Percentiles rank a stretch among this genome's conserved stretches.
Evolutionary conservation across 2,329 filamentous ascomycete species (phyloP).

Genomic region (Aspergillus transmontanensis): DNA sequence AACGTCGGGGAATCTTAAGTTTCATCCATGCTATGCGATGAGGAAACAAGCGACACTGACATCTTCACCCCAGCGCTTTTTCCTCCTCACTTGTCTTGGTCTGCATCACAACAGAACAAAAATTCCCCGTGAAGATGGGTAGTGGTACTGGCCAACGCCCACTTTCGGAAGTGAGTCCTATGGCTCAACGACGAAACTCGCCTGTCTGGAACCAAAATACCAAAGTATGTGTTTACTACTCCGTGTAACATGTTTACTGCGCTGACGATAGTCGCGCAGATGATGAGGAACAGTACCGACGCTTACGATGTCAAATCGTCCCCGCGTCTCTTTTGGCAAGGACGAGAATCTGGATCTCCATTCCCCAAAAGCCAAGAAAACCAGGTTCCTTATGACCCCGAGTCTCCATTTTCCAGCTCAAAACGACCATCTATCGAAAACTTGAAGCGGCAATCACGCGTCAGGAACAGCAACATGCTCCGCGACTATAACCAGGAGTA

Average conservation of each 20-base stretch:
- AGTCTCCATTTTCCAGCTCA: slow-evolving; percentile 69
- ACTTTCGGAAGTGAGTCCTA: slow-evolving; percentile 84
- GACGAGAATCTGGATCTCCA: slow-evolving; percentile 68
- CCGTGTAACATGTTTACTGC: neutral
- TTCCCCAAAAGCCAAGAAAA: slow-evolving; percentile 71
- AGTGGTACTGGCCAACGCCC: slow-evolving; percentile 67
- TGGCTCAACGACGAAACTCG: slow-evolving; percentile 85
- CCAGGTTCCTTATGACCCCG: slow-evolving; percentile 58
- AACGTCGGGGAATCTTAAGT: slow-evolving; percentile 7
- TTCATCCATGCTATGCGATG: slow-evolving; percentile 8
- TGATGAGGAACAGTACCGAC: slow-evolving; percentile 70
- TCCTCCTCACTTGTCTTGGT: slow-evolving; percentile 7
- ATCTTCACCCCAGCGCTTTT: slow-evolving; percentile 12
- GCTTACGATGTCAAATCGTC: slow-evolving; percentile 67
- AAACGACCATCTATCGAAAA: slow-evolving; percentile 93
- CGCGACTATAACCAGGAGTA: slow-evolving; percentile 92
- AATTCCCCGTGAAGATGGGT: slow-evolving; percentile 66
- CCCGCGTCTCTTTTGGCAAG: slow-evolving; percentile 89
- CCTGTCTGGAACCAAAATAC: slow-evolving; percentile 79
- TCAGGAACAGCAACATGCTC: slow-evolving; percentile 98
- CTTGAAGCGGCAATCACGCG: slow-evolving; percentile 88
- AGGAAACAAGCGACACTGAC: slow-evolving; percentile 20
- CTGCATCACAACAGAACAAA: slow-evolving; percentile 3
- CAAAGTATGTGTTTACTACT: slow-evolving; percentile 58
- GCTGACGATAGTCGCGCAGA: slow-evolving; percentile 57